Conservation (phyloP, 768 basidiomycete species). For the Tricholoma flavovirens region DNA sequence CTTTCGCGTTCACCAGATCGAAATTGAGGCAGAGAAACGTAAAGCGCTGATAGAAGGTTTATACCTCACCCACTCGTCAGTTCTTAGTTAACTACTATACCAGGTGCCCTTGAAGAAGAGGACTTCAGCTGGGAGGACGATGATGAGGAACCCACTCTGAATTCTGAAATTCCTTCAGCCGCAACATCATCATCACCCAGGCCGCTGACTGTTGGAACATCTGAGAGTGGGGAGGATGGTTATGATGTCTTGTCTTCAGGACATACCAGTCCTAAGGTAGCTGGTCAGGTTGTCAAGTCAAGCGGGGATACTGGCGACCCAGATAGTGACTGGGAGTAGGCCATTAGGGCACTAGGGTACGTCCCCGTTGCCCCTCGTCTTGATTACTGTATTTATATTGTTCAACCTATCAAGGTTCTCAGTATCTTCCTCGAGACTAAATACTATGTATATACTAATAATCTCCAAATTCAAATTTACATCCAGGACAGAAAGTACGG, state of each 20-base stretch:
- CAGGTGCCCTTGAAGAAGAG: slow-evolving; percentile 70
- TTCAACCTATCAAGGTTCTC: too few species aligned
- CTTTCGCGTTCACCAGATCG: slow-evolving; percentile 81
- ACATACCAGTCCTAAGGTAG: slow-evolving; percentile 18
- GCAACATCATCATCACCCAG: slow-evolving; percentile 6
- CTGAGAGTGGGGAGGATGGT: slow-evolving; percentile 59
- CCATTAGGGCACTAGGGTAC: not conserved
- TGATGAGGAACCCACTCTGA: slow-evolving; percentile 55
- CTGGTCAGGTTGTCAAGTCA: slow-evolving; percentile 17
- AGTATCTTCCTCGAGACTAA: too few species aligned
- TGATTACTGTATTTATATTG: not conserved
- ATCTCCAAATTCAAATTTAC: too few species aligned
- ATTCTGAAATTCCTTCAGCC: slow-evolving; percentile 15
- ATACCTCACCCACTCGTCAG: slow-evolving; percentile 8
- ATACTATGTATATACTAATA: too few species aligned
- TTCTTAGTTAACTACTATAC: not conserved
- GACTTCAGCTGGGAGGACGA: slow-evolving; percentile 94
- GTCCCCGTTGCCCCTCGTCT: too few species aligned
- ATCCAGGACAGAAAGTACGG: too few species aligned
- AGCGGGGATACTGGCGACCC: slow-evolving; percentile 35
- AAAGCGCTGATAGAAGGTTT: slow-evolving; percentile 71
- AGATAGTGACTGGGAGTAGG: slow-evolving; percentile 66
- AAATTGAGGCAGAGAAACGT: slow-evolving; percentile 70
- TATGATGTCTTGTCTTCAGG: slow-evolving; percentile 63
- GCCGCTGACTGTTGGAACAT: slow-evolving; percentile 19